Conservation (phyloP, 352 stramenopile genomes). For the Aphanomyces astaci region DNA sequence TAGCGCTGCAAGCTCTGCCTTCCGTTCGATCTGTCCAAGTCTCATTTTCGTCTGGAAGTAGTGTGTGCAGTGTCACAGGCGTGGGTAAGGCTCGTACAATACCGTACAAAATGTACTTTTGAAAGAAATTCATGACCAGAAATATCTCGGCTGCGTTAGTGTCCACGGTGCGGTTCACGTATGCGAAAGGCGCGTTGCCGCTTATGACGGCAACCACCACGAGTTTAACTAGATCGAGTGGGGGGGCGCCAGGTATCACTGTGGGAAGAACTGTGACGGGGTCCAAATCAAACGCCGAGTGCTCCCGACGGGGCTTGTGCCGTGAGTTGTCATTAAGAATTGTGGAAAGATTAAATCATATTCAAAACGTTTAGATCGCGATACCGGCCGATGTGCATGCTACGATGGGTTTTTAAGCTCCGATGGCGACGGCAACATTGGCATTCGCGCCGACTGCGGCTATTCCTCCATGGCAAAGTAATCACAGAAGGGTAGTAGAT, state of each 20-base stretch:
- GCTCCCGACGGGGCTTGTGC: conserved; percentile 54
- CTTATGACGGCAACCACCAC: conserved; percentile 44
- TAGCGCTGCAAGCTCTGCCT: conserved; percentile 48
- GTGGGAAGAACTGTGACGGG: conserved; percentile 38
- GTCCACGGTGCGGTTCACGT: conserved; percentile 57
- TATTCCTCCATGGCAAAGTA: conserved; percentile 20
- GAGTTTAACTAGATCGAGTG: conserved; percentile 45
- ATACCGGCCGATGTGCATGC: conserved; percentile 32
- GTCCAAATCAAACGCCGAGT: conserved; percentile 75
- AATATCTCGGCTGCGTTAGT: no score
- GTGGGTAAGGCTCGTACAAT: conserved; percentile 27
- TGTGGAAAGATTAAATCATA: neutral
- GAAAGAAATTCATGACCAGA: no score
- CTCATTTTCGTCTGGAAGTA: conserved; percentile 33
- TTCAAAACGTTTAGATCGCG: conserved; percentile 39
- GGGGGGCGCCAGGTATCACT: conserved; percentile 23
- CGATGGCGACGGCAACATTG: conserved; percentile 36
- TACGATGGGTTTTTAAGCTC: conserved; percentile 35
- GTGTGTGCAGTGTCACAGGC: conserved; percentile 33
- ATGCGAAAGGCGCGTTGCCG: conserved; percentile 50
- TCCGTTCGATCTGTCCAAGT: conserved; percentile 49
- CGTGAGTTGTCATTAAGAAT: conserved; percentile 33
- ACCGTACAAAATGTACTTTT: neutral
- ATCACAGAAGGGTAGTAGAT: no score
- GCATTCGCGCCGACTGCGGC: conserved; percentile 46